phyloP scores from a whole-genome alignment of 73 alveolate species.

The Paraurostyla sp. region DNA sequence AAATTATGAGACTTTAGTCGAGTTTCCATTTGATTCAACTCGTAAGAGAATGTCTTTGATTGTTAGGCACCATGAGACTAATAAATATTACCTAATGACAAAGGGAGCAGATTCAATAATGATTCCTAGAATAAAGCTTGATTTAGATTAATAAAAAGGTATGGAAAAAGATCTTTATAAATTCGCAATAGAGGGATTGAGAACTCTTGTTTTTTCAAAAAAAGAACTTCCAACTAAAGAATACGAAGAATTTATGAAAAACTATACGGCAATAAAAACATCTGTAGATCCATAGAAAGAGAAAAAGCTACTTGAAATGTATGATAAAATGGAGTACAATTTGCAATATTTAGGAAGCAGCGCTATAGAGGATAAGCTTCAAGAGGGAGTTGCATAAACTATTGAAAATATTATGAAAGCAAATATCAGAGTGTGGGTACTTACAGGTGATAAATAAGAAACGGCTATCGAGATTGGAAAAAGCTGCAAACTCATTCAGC shows the following conservation, averaged over 20 bases:
- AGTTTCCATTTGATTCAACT: constrained; percentile 76
- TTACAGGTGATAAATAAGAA: constrained; percentile 97
- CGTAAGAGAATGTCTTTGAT: constrained; percentile 62
- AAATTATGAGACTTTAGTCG: constrained; percentile 42
- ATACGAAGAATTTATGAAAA: constrained; percentile 78
- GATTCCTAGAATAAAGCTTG: constrained; percentile 60
- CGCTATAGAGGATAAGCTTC: constrained; percentile 98
- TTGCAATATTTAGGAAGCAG: constrained; percentile 92
- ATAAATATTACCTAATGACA: constrained; percentile 73
- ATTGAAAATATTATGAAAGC: constrained; percentile 91
- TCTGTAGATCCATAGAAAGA: constrained; percentile 56
- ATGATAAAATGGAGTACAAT: constrained; percentile 88
- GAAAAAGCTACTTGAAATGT: constrained; percentile 68
- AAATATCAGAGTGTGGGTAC: constrained; percentile 94
- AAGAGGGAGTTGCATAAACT: constrained; percentile 98
- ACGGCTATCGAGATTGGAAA: constrained; percentile 94
- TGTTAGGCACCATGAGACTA: constrained; percentile 44
- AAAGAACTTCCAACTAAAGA: constrained; percentile 72
- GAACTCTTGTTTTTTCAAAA: constrained; percentile 93
- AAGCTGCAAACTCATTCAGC: constrained; percentile 83
- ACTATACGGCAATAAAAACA: constrained; percentile 56
- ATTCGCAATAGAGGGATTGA: constrained; percentile 94
- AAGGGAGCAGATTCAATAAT: constrained; percentile 91
- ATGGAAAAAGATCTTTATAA: constrained; percentile 82
- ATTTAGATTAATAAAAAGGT: constrained; percentile 45